Evolutionary conservation across 768 basidiomycete genomes (phyloP).

Genomic region (Lactarius evosmus): DNA sequence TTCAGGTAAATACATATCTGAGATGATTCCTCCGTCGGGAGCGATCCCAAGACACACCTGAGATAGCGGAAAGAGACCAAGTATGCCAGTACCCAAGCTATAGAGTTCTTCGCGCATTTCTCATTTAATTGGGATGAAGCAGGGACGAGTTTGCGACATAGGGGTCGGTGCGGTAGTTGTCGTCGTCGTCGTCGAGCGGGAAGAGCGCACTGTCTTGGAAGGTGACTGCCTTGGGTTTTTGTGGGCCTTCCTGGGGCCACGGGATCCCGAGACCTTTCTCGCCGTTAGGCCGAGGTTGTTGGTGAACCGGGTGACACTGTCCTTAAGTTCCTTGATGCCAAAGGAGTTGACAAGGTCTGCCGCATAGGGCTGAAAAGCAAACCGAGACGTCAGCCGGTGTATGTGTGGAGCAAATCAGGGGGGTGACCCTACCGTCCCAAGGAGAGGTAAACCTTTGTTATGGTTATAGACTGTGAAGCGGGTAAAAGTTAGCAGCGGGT

Average conservation of each 20-base stretch:
- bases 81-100: not conserved
- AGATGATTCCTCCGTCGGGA: no score
- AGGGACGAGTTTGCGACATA: conserved; percentile 23
- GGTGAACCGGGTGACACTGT: conserved; percentile 23
- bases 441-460: conserved; percentile 13
- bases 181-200: conserved; percentile 14
- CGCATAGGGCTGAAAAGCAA: conserved; percentile 2
- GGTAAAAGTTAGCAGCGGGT: no score
- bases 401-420: no score
- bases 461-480: conserved; percentile 23
- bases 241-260: conserved; percentile 23
- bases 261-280: conserved; percentile 1
- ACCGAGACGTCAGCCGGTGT: not conserved
- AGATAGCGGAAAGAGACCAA: not conserved
- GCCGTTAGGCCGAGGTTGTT: conserved; percentile 25
- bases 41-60: not conserved
- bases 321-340: conserved; percentile 17
- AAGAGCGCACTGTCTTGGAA: conserved; percentile 12
- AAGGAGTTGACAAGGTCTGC: conserved; percentile 21
- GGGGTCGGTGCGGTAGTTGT: conserved; percentile 20
- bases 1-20: no score
- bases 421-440: conserved; percentile 21
- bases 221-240: conserved; percentile 16
- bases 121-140: conserved; percentile 18
- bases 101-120: not conserved